Evolutionary conservation across 306 rosid genomes (phyloP), one percentile per base, ranked within the genome.

Genomic region (Trifolium dubium): DNA sequence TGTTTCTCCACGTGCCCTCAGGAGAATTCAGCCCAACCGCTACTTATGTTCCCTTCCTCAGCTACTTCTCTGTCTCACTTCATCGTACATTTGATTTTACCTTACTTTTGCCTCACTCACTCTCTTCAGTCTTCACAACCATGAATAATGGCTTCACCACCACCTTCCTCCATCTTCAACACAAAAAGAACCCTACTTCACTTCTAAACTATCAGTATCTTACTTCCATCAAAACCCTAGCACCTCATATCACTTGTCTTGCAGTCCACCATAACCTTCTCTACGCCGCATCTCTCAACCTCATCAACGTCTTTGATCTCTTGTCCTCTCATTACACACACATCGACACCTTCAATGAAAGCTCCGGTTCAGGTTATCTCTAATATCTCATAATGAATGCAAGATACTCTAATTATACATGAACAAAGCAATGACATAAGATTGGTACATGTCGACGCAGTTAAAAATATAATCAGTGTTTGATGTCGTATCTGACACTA

Each of bases 251-350:
- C 58, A 85, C 86, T 10, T 85, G 94, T 72, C 83, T 89, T 5
- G 89, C 89, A 0, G 69, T 81, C 71, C 85, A 85, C 80, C 69
- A 34, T 0, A 75, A 82, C 83, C 87, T 89, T 56, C 94, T 89
- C 70, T 89, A 89, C 77, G 85, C 88, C 31, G 88, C 88, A 6
- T 85, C 89, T n/a, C 39, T 74, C 43, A 79, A 85, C 77, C 63
- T 74, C 35, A 85, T 89, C 82, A 73, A 75, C 83, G 94, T 87
- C 74, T 89, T 72, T 44, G 87, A 87, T 18, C 60, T 72, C 49
- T 69, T n/a, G 0, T 44, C 86, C 56, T 71, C 87, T 11, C 29
- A 59, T 37, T 67, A 81, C 67, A 30, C 72, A 4, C 77, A 49
- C 34, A 4, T 85, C 18, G 89, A 89, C 69, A 37, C 91, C 10